A percentile compares a stretch with the other conserved stretches of the same genome.
phyloP scores from a whole-genome alignment of 2,329 filamentous ascomycete genomes.

The Elsinoe necatrix region DNA sequence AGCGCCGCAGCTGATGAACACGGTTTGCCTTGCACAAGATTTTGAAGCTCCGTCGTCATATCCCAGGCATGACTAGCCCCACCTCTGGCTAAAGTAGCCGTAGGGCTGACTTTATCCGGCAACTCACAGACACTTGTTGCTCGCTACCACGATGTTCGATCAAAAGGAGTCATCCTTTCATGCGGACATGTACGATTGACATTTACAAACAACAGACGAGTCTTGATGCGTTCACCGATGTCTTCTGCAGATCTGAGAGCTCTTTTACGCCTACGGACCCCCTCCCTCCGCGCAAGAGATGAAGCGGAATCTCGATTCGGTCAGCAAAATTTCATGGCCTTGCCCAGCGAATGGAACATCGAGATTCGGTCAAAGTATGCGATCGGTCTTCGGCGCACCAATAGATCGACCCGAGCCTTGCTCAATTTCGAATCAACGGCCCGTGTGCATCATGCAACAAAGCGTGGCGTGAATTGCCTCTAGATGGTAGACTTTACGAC shows the following conservation, averaged over 20 bases:
- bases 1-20: neutral
- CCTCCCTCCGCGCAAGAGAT: neutral
- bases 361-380: neutral
- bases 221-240: neutral
- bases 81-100: neutral
- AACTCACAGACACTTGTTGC: neutral
- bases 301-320: neutral
- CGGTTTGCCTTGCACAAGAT: neutral
- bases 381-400: constrained; percentile 5
- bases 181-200: neutral
- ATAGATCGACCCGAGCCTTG: constrained; percentile 1
- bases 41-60: neutral
- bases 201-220: neutral
- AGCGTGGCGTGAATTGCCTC: neutral
- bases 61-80: neutral
- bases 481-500: constrained; percentile 4
- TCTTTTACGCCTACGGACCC: neutral
- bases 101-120: neutral
- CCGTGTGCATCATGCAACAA: neutral
- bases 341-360: constrained; percentile 5
- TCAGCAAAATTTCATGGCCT: neutral
- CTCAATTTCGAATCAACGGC: neutral
- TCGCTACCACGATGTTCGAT: neutral
- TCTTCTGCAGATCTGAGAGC: neutral
- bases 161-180: neutral